Evolutionary conservation across 2,329 filamentous ascomycete genomes (phyloP).

Genomic region (Aureobasidium leucospermi): DNA sequence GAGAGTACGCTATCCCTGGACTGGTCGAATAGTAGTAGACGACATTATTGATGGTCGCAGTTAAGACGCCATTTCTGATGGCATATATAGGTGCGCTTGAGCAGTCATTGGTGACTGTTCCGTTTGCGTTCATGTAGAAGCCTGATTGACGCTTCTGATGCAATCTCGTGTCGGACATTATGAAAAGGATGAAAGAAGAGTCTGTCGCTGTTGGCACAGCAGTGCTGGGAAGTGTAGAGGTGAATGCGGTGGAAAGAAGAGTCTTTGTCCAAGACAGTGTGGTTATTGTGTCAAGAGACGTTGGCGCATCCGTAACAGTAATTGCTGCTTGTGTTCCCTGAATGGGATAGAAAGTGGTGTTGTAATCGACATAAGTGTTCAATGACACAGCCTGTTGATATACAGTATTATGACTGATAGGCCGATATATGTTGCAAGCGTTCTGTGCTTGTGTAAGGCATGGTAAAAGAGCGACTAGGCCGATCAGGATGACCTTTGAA

Average conservation of each 20-base stretch:
- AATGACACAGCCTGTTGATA: slow-evolving; percentile 24
- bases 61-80: slow-evolving; percentile 22
- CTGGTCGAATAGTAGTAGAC: slow-evolving; percentile 24
- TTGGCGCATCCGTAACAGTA: slow-evolving; percentile 26
- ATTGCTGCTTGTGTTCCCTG: slow-evolving; percentile 17
- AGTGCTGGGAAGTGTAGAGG: background rate
- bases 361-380: slow-evolving; percentile 21
- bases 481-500: background rate
- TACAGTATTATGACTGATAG: slow-evolving; percentile 14
- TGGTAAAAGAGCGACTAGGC: background rate
- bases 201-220: background rate
- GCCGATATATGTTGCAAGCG: slow-evolving; percentile 2
- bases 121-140: slow-evolving; percentile 21
- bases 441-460: background rate
- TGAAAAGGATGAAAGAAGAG: slow-evolving; percentile 18
- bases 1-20: slow-evolving; percentile 18
- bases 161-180: background rate
- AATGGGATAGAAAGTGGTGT: slow-evolving; percentile 25
- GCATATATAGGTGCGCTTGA: slow-evolving; percentile 23
- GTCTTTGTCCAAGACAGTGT: slow-evolving; percentile 23
- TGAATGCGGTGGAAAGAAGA: background rate
- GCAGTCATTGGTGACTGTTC: slow-evolving; percentile 26
- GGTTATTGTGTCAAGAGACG: slow-evolving; percentile 22
- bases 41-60: slow-evolving; percentile 20
- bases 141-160: slow-evolving; percentile 19